These are phyloP conservation scores for Leishmania aethiopica DNA, from an alignment of 208 protist genomes.

Conservation along the genomic window DNA sequence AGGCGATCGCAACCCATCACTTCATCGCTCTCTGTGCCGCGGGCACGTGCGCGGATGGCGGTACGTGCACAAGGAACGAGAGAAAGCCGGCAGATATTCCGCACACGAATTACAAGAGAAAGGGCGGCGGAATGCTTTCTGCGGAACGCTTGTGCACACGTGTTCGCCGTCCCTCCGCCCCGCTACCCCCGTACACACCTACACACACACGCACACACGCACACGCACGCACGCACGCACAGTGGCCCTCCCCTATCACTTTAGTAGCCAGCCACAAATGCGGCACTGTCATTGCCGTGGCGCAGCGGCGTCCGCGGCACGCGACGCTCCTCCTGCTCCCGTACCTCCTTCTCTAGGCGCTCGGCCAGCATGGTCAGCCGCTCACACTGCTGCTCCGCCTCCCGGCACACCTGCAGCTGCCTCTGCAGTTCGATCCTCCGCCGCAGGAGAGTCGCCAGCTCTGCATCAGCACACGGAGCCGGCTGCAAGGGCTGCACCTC, in stretches of 20 bases:
- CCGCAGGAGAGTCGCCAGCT: constrained; percentile 18
- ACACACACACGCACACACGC: not conserved
- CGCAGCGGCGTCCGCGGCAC: not conserved
- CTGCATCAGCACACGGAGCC: constrained; percentile 8
- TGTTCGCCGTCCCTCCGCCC: not conserved
- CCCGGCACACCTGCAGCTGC: constrained; percentile 6
- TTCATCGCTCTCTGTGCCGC: not conserved
- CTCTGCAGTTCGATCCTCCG: constrained; percentile 34
- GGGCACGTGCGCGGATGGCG: no score
- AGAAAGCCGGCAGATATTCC: no score
- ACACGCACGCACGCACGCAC: not conserved
- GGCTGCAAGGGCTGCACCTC: not conserved
- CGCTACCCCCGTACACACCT: no score
- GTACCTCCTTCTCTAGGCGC: constrained; percentile 17
- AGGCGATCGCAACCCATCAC: not conserved
- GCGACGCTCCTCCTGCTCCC: constrained; percentile 13
- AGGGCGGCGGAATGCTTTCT: not conserved
- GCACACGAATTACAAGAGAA: not conserved
- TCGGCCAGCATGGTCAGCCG: constrained; percentile 44
- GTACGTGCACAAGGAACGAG: no score
- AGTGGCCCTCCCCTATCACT: not conserved
- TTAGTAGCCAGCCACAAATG: not conserved
- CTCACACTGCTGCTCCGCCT: constrained; percentile 53
- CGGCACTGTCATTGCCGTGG: not conserved
- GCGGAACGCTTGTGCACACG: not conserved